A percentile compares a stretch with the other conserved stretches of the same genome.
Evolutionary conservation across 768 basidiomycete genomes (phyloP).

Genomic region (Suillus americanus): DNA sequence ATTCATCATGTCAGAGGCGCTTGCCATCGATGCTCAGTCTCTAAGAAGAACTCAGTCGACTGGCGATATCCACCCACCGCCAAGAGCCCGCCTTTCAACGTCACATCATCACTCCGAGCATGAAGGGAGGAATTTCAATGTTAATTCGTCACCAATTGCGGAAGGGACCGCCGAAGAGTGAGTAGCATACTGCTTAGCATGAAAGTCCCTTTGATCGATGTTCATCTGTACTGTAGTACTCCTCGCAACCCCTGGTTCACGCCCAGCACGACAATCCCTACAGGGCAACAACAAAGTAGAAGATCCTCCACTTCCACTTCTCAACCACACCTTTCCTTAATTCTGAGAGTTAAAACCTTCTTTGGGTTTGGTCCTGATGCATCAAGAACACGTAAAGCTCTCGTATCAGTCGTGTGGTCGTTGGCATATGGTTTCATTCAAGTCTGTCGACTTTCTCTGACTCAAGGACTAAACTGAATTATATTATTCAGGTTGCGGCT

Average conservation of each 20-base stretch:
- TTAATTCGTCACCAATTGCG: conserved; percentile 1
- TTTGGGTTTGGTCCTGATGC: conserved; percentile 58
- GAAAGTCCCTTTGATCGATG: neutral
- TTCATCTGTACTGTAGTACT: neutral
- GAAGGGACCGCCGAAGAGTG: conserved; percentile 6
- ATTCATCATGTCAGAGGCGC: conserved; percentile 28
- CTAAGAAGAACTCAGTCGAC: conserved; percentile 36
- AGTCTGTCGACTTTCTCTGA: conserved; percentile 34
- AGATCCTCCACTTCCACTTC: neutral
- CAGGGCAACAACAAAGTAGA: neutral
- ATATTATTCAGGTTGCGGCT: conserved; percentile 42
- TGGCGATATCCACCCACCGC: conserved; percentile 31
- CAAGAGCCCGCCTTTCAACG: conserved; percentile 28
- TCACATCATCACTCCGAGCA: conserved; percentile 28
- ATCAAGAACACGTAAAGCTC: conserved; percentile 48
- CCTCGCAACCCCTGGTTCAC: neutral
- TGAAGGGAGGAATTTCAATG: conserved; percentile 17
- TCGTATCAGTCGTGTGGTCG: conserved; percentile 53
- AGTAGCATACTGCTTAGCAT: neutral
- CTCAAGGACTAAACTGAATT: conserved; percentile 12
- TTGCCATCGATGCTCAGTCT: conserved; percentile 30
- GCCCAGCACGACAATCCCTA: neutral
- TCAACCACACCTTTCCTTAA: conserved; percentile 14
- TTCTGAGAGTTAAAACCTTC: conserved; percentile 33
- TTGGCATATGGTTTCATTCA: conserved; percentile 52